A percentile compares a stretch with the other conserved stretches of the same genome.
Evolutionary conservation across 2,329 filamentous ascomycete genomes (phyloP).

Genomic region (Arthrobotrys iridis): DNA sequence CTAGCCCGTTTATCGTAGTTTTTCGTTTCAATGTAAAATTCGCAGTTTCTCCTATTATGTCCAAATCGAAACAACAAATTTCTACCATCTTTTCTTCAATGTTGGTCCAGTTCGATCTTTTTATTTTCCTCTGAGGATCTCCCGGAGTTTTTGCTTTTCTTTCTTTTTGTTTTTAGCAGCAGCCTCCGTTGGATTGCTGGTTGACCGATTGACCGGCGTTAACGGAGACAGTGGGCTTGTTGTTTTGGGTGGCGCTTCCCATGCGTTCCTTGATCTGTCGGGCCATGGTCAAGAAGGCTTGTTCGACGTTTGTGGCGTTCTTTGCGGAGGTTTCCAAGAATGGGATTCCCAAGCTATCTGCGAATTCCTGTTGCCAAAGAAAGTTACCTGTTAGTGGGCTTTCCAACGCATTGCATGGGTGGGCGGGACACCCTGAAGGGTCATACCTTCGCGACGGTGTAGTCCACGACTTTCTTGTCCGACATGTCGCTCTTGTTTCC

Average conservation of each 20-base stretch:
- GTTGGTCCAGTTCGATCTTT: conserved; percentile 10
- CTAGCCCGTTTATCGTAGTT: conserved; percentile 25
- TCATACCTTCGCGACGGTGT: conserved; percentile 96
- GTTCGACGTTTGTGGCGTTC: conserved; percentile 99
- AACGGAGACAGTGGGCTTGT: conserved; percentile 91
- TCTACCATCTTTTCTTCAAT: conserved; percentile 42
- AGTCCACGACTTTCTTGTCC: conserved; percentile 99
- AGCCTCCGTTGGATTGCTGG: conserved; percentile 82
- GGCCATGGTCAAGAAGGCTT: conserved; percentile 99
- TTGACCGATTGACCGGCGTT: conserved; percentile 94
- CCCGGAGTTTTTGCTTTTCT: too few species aligned
- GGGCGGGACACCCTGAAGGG: not conserved
- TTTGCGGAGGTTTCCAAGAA: conserved; percentile 99
- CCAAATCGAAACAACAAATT: conserved; percentile 52
- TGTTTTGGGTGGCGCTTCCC: conserved; percentile 95
- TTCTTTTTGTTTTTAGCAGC: conserved; percentile 86
- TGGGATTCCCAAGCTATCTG: conserved; percentile 96
- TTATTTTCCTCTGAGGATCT: not conserved
- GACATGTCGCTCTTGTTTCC: conserved; percentile 99
- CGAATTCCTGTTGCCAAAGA: conserved; percentile 79
- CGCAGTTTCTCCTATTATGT: conserved; percentile 47
- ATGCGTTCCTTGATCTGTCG: conserved; percentile 94
- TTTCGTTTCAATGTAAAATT: conserved; percentile 43
- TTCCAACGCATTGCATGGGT: not conserved
- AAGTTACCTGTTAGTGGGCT: conserved; percentile 18